These are phyloP conservation scores for Botrytis hyacinthi DNA, from an alignment of 2,329 filamentous ascomycete genomes.

Conservation along the genomic window DNA sequence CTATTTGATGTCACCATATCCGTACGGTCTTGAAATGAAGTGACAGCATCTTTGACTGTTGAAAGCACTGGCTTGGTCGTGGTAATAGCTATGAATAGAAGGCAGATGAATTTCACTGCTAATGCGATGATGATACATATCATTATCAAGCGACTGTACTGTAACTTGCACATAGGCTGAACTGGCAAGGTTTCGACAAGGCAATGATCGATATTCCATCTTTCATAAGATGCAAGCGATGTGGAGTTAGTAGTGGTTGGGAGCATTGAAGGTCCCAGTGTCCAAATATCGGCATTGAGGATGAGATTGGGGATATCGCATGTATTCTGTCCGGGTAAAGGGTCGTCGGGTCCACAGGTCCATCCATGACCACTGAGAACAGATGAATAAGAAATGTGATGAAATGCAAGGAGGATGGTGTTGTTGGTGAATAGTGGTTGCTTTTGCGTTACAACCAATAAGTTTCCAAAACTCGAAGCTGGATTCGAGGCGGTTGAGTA, in stretches of 20 bases:
- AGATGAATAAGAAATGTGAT: slow-evolving; percentile 26
- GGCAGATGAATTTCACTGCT: slow-evolving; percentile 5
- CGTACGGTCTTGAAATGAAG: slow-evolving; percentile 39
- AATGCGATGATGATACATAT: neutral
- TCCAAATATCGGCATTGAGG: slow-evolving; percentile 26
- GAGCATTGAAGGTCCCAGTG: slow-evolving; percentile 18
- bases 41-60: slow-evolving; percentile 41
- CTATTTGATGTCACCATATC: slow-evolving; percentile 36
- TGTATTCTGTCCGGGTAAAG: slow-evolving; percentile 25
- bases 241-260: slow-evolving; percentile 5
- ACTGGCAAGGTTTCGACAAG: slow-evolving; percentile 24
- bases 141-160: slow-evolving; percentile 23
- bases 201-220: slow-evolving; percentile 31
- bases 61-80: slow-evolving; percentile 32
- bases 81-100: slow-evolving; percentile 21
- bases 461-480: slow-evolving; percentile 24
- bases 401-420: slow-evolving; percentile 28
- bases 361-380: slow-evolving; percentile 30
- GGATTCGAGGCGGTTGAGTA: slow-evolving; percentile 25
- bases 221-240: slow-evolving; percentile 5
- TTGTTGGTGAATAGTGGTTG: slow-evolving; percentile 21
- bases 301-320: slow-evolving; percentile 28
- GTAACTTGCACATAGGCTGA: slow-evolving; percentile 26
- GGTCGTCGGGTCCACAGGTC: slow-evolving; percentile 28
- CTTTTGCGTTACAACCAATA: slow-evolving; percentile 29